Base-by-base conservation (phyloP, 441 rosid species). In the Biscutella laevigata region DNA sequence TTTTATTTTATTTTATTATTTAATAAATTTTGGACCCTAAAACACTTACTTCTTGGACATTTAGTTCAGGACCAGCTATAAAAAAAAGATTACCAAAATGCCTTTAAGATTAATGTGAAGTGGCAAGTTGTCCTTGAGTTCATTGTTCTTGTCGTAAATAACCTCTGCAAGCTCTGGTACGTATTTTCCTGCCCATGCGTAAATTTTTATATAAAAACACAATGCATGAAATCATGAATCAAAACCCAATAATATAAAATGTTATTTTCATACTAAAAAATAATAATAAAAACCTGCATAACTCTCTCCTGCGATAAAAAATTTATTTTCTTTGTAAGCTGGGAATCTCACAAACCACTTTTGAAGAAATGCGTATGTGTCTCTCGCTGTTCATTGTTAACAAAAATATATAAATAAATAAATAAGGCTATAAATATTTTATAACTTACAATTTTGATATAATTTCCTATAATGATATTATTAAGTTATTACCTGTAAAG, bases 281-380 rank as follows among this genome's bases (percentile, higher is more conserved):
- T n/a, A n/a, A n/a, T 13, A 29, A 66, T n/a, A n/a, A n/a, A 10
- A n/a, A 91, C 98, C 98, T 62, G 98, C 98, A 55, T 91, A 91
- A 73, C 98, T 91, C 74, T 91, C 98, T 35, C 98, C 98, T 0
- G 96, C 96, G 40, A 91, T 82, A 61, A 85, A 91, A 62, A 91
- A 86, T 1, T 69, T 35, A 48, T 73, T 66, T 0, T 15, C 60
- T 70, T 69, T 78, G 57, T 82, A 79, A 1, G 75, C 59, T n/a
- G 98, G 98, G 54, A 82, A 91, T 69, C 59, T 79, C 66, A 72
- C 66, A 57, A 88, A 74, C 98, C 98, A 91, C 43, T 68, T 74
- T 41, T 69, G 80, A 51, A 91, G 84, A 74, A 91, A 88, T 41
- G 67, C 34, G 67, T 88, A 91, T 29, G 96, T 66, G 59, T 91